Percentiles rank a stretch among this genome's conserved stretches.
phyloP scores from a whole-genome alignment of 2,329 filamentous ascomycete species.

The Beauveria medogensis region DNA sequence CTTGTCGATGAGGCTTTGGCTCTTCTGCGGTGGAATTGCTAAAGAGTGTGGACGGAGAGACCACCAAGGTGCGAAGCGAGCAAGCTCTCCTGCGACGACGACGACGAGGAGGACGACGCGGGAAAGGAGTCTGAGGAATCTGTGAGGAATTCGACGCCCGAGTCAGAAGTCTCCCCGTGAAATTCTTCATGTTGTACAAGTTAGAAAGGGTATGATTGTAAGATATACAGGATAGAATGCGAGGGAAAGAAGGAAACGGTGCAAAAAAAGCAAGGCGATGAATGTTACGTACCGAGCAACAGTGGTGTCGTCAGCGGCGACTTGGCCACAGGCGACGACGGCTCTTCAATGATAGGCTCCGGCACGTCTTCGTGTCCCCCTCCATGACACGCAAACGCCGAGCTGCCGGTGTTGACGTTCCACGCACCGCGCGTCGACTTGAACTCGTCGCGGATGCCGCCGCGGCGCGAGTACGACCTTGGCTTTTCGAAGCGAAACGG shows the following conservation, averaged over 20 bases:
- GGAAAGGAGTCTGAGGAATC: not conserved
- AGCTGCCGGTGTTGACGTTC: not conserved
- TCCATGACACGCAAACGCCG: not conserved
- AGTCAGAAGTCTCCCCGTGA: conserved; percentile 4
- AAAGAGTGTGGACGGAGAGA: not conserved
- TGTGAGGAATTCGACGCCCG: conserved; percentile 7
- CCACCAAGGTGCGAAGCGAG: not conserved
- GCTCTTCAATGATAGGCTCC: conserved; percentile 28
- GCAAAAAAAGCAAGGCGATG: too few species aligned
- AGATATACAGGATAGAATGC: too few species aligned
- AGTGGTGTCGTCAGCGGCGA: conserved; percentile 18
- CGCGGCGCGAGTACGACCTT: not conserved
- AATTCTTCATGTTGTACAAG: not conserved
- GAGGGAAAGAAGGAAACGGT: not conserved
- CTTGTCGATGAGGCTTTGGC: not conserved
- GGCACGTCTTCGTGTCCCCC: conserved; percentile 16
- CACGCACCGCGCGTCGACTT: conserved; percentile 7
- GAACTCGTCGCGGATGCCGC: not conserved
- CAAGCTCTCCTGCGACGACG: not conserved
- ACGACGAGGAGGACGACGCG: not conserved
- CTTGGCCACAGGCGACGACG: conserved; percentile 17
- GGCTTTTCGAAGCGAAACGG: not conserved
- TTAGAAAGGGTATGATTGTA: not conserved
- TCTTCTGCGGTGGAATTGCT: not conserved
- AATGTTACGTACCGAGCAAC: conserved; percentile 23